Base-by-base conservation (phyloP, 805 yeast species). In the Candida insectorum region DNA sequence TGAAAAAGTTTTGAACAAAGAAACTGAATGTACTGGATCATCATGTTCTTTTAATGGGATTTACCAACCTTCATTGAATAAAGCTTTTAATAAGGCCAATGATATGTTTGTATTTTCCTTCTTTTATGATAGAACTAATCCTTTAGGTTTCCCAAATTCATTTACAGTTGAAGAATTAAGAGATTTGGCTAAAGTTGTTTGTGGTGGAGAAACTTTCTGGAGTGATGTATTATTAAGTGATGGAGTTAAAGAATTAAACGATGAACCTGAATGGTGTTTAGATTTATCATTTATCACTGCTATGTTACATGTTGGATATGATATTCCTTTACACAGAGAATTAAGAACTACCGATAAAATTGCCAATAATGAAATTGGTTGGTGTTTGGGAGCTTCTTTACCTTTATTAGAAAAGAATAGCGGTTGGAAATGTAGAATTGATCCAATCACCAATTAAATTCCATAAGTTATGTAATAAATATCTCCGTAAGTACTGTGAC, bases 331-430 rank as follows among this genome's bases (percentile, higher is more conserved):
- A 39, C 69, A 73, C 45, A 79, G 97, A 58, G 97, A 91, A 61
- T 77, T 93, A 47, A 85, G 77, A 59, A 93, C 96, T 5, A 97
- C 97, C 6, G 80, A 87, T 68, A 88, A 78, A 56, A 86, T 93
- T 48, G 83, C 79, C 33, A 78, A 79, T 53, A 88, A 86, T 51
- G 98, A 93, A 65, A 72, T 93, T 33, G 99, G 98, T 21, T 93
- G 99, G 99, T 93, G 97, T 69, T 70, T 93, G 36, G 99, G 99
- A 49, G 98, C 97, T 2, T 86, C 97, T 2, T 73, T 93, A 49
- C 97, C 97, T 6, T 66, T 93, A 48, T 69, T 93, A 47, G 93
- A 85, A 42, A 68, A 71, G 40, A 62, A 57, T 28, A 62, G 75
- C 14, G 79, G 77, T 25, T 86, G 96, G 96, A 71, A 67, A 33